Conservation (phyloP, 352 stramenopile genomes). For the Salisapilia sapeloensis region DNA sequence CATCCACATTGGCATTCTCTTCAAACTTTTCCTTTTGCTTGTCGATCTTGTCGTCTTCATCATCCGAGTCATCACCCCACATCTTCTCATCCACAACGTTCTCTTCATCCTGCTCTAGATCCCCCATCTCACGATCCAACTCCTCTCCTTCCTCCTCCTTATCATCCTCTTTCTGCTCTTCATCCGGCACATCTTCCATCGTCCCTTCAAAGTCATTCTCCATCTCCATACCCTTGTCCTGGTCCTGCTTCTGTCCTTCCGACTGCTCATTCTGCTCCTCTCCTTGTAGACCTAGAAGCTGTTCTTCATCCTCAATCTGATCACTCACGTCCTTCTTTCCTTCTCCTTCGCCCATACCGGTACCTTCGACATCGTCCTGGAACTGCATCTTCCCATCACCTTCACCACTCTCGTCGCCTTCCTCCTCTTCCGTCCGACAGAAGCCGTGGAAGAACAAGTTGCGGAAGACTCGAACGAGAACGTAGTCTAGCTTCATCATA, state of each 20-base stretch:
- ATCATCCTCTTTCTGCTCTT: constrained; percentile 79
- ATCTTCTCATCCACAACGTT: constrained; percentile 99
- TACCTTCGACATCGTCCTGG: constrained; percentile 97
- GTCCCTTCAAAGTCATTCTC: constrained; percentile 99
- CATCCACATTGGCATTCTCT: constrained; percentile 69
- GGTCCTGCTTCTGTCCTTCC: constrained; percentile 79
- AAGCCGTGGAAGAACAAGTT: constrained; percentile 94
- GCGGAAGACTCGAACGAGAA: constrained; percentile 92
- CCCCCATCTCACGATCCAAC: constrained; percentile 98
- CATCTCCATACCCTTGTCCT: constrained; percentile 99
- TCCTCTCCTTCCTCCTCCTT: constrained; percentile 86
- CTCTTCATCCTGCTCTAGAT: constrained; percentile 91
- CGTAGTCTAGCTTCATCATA: constrained; percentile 90
- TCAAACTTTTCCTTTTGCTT: constrained; percentile 93
- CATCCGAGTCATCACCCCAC: constrained; percentile 89
- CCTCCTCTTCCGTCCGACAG: constrained; percentile 64
- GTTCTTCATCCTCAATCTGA: constrained; percentile 99
- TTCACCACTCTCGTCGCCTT: constrained; percentile 71
- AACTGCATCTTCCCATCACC: constrained; percentile 88
- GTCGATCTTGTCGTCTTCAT: constrained; percentile 89
- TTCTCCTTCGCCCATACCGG: constrained; percentile 98
- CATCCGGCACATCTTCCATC: constrained; percentile 93
- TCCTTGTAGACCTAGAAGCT: constrained; percentile 96
- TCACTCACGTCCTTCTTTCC: constrained; percentile 98
- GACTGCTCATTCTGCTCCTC: constrained; percentile 78